Base-by-base conservation (phyloP, 2,329 filamentous ascomycete species). In the Microdochium bolleyi region DNA sequence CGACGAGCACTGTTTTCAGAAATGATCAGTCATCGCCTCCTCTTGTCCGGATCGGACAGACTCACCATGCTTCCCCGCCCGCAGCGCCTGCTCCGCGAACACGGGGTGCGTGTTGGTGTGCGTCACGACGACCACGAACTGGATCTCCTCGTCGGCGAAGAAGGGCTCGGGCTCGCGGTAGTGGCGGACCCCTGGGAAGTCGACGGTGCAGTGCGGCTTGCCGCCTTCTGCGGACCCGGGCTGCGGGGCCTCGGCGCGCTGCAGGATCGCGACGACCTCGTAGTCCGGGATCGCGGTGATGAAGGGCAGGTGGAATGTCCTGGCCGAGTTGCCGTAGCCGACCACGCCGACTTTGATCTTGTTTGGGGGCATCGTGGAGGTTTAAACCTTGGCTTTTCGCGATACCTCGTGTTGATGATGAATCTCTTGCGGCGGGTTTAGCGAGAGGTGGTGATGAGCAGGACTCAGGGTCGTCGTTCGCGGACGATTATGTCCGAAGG, bases 71-170 rank as follows among this genome's bases (percentile, higher is more conserved):
- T 87, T 87, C 52, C 80, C 80, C 2, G 74, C 70, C 57, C 79
- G 71, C 44, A 87, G 67, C 0, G 81, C 80, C 54, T 73, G 60
- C 63, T 80, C 80, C 10, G 73, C 71, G 59, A 85, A 72, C 3
- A 70, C 65, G 52, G 75, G 80, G 63, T 86, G 83, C 41, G 41
- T 46, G 19, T 21, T 21, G 3, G 74, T 75, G 24, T 79, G 75
- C 1, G 79, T 83, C 13, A 79, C 81, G 24, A 88, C 71, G 27
- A 86, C 70, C 2, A 88, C 80, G 2, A 88, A 70, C 55, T 86
- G 78, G 21, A 87, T 76, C 0, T 69, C 70, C 0, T 70, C 51
- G 61, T 87, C 83, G 53, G 76, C 71, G 56, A 86, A 76, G 63
- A 87, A 73, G 2, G 82, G 77, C 14, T 84, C 77, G 0, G 76